Base-by-base conservation (phyloP, 352 stramenopile genomes). In the Phytophthora fragariae region DNA sequence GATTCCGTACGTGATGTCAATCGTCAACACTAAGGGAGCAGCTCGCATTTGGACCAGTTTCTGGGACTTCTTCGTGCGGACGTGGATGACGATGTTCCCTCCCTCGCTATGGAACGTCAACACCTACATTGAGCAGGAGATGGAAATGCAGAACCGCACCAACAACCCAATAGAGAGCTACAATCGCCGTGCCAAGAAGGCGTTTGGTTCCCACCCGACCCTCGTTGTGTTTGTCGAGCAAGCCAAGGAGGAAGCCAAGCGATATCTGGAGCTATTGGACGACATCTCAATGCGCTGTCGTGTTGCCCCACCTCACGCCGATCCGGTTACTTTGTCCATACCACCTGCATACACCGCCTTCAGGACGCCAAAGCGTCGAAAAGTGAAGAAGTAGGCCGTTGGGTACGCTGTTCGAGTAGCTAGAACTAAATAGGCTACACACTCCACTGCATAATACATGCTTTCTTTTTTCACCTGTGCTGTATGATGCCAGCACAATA, bases 101-200 rank as follows among this genome's bases (percentile, higher is more conserved):
- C 62, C 35, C 0, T 9, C 17, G 2, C 2, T 47, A 3, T 68
- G 52, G 19, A 68, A 56, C 29, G 35, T 62, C n/a, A 54, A 54
- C 19, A 35, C 39, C 10, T 62, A 55, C 14, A 31, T 57, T 6
- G 33, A 19, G 8, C 53, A 33, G 1, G 61, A 41, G 2, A 5
- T 44, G 9, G 62, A 56, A 15, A 53, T 56, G 44, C 58, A 47
- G 21, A 68, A 68, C 37, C 52, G 37, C 21, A 62, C 35, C 5
- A 62, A 68, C 52, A 68, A 68, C 47, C 35, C 62, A 2, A 35
- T 68, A 5, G 62, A 68, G 12, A 56, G 29, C 3, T 68, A 68
- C 12, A 68, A 49, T 9, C 35, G 52, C 3, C 57, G 57, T 17
- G 57, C 21, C 5, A 62, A 62, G 57, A 35, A 56, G 29, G 57